Evolutionary conservation across 768 basidiomycete genomes (phyloP), one percentile per base, ranked within the genome.

Genomic region (Scleroderma bovista): DNA sequence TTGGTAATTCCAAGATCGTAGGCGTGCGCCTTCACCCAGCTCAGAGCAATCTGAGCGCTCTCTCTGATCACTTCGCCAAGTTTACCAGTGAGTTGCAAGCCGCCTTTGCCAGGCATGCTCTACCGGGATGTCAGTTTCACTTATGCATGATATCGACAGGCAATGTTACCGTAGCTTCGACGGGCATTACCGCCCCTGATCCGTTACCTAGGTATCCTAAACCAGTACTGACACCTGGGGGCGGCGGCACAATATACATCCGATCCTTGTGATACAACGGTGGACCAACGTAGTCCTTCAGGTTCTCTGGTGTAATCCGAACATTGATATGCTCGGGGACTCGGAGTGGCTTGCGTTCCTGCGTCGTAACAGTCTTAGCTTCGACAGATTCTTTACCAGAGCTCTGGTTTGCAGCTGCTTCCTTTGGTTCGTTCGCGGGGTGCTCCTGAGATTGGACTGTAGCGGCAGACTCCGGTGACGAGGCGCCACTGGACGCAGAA

Each of bases 61-160:
- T 98, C 96, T 33, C 91, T 80, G 65, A 99, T 97, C 52, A 98
- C 96, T 60, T 99, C 96, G 39, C 95, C 95, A 4, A 99, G 84
- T 70, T 98, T 98, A 34, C 96, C 96, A 0, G 96, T 98, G 8
- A 98, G 72, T 57, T 93, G 93, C 2, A 99, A 74, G 15, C 77
- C 78, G 12, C 95, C 95, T 65, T 95, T 95, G 2, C 96, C 96
- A 22, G 95, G 94, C 93, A 96, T 98, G 45, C 84, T 84, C 92
- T 93, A 64, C n/a, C 46, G 15, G 45, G 47, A 17, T 23, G 46
- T 47, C 42, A 52, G 47, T n/a, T 33, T 50, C 31, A 31, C 49
- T 36, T 31, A 46, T 24, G 13, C 40, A 26, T 13, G 20, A n/a
- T n/a, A n/a, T n/a, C 23, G 45, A n/a, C 23, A 12, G 16, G 4